phyloP scores from a whole-genome alignment of 1,284 basidiomycete genomes.

The Ceratobasidium sp. region DNA sequence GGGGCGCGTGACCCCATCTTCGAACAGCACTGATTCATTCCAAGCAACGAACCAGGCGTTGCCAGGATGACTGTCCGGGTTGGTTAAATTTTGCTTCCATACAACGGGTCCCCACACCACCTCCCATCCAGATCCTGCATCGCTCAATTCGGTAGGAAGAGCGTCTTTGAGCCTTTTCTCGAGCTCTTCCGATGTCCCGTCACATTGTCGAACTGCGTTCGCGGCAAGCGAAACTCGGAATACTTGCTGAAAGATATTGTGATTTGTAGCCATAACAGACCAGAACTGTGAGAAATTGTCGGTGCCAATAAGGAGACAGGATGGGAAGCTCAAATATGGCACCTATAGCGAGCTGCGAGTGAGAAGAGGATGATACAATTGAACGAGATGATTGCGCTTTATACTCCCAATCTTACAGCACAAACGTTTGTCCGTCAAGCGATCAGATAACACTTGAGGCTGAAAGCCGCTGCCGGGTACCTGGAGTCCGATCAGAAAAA shows the following conservation, averaged over 20 bases:
- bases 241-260: constrained; percentile 39
- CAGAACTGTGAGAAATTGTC: too few species aligned
- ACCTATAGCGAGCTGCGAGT: too few species aligned
- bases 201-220: not conserved
- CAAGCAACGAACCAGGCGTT: constrained; percentile 41
- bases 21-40: not conserved
- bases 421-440: too few species aligned
- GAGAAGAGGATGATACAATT: too few species aligned
- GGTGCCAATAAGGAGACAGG: too few species aligned
- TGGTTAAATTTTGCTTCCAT: not conserved
- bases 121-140: constrained; percentile 20
- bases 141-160: not conserved
- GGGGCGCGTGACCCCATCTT: not conserved
- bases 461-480: too few species aligned
- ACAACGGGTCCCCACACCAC: constrained; percentile 38
- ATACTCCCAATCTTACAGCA: too few species aligned
- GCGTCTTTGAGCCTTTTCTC: not conserved
- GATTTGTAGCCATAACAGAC: constrained; percentile 11
- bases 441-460: too few species aligned
- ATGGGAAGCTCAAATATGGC: too few species aligned
- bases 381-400: too few species aligned
- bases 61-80: not conserved
- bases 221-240: constrained; percentile 20
- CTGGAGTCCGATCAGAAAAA: too few species aligned
- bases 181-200: not conserved